Evolutionary conservation across 1,284 basidiomycete genomes (phyloP), one percentile per base, ranked within the genome.

Genomic region (Pseudozyma tsukubaensis): DNA sequence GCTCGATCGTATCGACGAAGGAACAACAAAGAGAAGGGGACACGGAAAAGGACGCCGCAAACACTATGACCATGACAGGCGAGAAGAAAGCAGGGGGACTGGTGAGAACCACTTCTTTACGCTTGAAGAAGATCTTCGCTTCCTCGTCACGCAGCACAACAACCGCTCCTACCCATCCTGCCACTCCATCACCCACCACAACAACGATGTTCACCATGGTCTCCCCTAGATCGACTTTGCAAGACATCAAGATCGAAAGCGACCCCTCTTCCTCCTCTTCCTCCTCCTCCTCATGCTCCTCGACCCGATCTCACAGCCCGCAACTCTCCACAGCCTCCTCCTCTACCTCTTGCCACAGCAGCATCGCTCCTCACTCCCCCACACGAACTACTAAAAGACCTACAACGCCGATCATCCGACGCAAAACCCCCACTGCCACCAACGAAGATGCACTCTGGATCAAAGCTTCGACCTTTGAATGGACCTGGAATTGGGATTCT

Each of bases 401-500:
- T 39, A 8, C 12, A 3, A 39, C 11, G 37, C 16, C 37, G 24
- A 29, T 39, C 12, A 39, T 12, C 16, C 37, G 37, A 39, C 37
- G 12, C 37, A 39, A 39, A 39, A 4, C 24, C 6, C 24, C 24
- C 37, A 39, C 37, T 8, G 3, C 37, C 37, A 9, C 37, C 37
- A n/a, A 13, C 37, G 8, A 39, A 34, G 11, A 47, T 59, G 11
- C 43, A 3, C 24, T 29, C 24, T 29, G 24, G 24, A 29, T 29
- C 24, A 29, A 24, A 21, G 50, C 50, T 18, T 40, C 37, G 10
- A 36, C 59, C 2, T 59, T 60, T 9, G 35, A 43, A 32, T 61
- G 48, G 50, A 39, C 19, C 0, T 68, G 59, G 59, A 62, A 56
- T 29, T 68, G 65, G 65, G 58, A 67, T 18, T 19, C 34, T 39